Evolutionary conservation across 2,329 filamentous ascomycete genomes (phyloP), one percentile per base, ranked within the genome.

Genomic region (Aureobasidium sp.): DNA sequence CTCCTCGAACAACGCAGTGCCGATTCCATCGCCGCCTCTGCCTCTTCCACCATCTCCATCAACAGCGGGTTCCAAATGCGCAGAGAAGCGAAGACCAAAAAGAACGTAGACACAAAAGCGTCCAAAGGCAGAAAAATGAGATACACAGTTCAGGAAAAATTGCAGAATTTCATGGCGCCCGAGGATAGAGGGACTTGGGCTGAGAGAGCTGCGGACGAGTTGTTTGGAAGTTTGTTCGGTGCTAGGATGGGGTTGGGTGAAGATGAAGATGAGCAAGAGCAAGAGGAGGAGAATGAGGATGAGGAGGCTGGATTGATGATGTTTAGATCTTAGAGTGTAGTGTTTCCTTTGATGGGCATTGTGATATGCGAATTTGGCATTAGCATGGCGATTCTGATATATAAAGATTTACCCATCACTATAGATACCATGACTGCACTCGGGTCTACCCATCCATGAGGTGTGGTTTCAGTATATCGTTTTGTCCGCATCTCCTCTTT

Each of bases 111-210:
- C 73, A 92, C 92, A 25, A 94, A 92, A 72, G 94, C 94, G 0
- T 96, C 90, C 72, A 97, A 97, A 76, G 94, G 94, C 6, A 81
- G 94, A 54, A 97, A 97, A 78, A 84, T 99, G 82, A 83, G 91
- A 42, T 99, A 93, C 75, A 94, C 90, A 16, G 91, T 97, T 49
- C 92, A 97, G 71, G 93, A 97, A 78, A 97, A 97, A 79, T 75
- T 99, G 70, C 90, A 96, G 77, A 97, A 97, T 74, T 97, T 97
- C 71, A 97, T 97, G 91, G 92, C 92, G 11, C 87, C 91, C 0
- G 91, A 97, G 73, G 89, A 96, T 72, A 81, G 90, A 59, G 82
- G 88, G 3, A 76, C 74, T 16, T 99, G 94, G 94, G 89, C 90
- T 64, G 85, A 88, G 66, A 82, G 84, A 63, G 91, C 92, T 61